Evolutionary conservation across 2,329 filamentous ascomycete species (phyloP).

Genomic region (Neocatenulostroma microsporum): DNA sequence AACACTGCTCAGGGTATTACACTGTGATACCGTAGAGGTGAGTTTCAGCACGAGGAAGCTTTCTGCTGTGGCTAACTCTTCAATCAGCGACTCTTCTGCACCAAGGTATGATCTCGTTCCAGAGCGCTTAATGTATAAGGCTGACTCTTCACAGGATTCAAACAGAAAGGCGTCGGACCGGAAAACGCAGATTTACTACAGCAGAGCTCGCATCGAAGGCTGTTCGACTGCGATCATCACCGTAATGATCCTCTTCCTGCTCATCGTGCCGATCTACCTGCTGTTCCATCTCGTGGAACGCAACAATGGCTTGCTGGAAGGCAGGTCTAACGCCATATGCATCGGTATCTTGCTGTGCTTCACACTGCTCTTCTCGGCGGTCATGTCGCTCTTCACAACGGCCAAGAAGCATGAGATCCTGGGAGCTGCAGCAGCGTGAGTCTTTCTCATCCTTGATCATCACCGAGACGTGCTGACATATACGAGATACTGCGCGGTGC

Average conservation of each 20-base stretch:
- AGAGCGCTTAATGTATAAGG: no score
- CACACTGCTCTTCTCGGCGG: conserved; percentile 22
- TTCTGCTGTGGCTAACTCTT: no score
- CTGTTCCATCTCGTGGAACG: conserved; percentile 20
- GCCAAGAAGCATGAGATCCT: conserved; percentile 23
- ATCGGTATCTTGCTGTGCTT: conserved; percentile 19
- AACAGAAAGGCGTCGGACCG: no score
- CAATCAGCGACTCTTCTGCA: no score
- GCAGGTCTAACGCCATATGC: conserved; percentile 15
- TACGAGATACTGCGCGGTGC: conserved; percentile 16
- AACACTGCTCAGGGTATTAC: conserved; percentile 12
- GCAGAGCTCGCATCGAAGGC: conserved; percentile 15
- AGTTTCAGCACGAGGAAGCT: no score
- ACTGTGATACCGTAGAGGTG: no score
- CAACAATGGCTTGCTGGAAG: conserved; percentile 5
- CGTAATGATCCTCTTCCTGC: conserved; percentile 18
- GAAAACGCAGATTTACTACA: conserved; percentile 21
- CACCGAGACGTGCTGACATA: no score
- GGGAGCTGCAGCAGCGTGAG: conserved; percentile 22
- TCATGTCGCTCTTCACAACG: conserved; percentile 20
- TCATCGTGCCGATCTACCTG: conserved; percentile 23
- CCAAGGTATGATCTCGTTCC: no score
- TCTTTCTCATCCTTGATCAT: no score
- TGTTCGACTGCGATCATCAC: conserved; percentile 22
- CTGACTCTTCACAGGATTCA: no score